Base-by-base conservation (phyloP, 2,329 filamentous ascomycete genomes). In the Calonectria multiphialidica region DNA sequence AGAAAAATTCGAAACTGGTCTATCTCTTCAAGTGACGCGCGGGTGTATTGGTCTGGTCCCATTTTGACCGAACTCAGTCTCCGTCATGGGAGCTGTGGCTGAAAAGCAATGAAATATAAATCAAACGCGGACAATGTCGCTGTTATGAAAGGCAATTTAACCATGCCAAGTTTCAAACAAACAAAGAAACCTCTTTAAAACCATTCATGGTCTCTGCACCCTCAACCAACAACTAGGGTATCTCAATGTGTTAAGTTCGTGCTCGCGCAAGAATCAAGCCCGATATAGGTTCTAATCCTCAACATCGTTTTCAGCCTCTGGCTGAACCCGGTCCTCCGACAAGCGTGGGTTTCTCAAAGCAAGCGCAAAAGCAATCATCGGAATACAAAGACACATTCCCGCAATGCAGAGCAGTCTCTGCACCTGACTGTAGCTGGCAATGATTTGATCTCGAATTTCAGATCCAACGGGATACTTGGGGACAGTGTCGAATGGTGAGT, bases 341-440 rank as follows among this genome's bases (percentile, higher is more conserved):
- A 88, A 74, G 62, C 80, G 82, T 0, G 86, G 87, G 75, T 88
- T 87, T 12, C 85, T 79, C 49, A 88, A 74, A 7, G 80, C 79
- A 44, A 85, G 72, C 0, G 87, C 86, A 71, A 88, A 86, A 0
- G 68, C 82, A 72, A 88, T 85, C 78, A 88, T 84, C 5, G 87
- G 87, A 16, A 88, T 81, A 30, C 85, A 87, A 9, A 89, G 74
- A 45, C 82, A 85, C 35, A 88, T 84, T 8, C 86, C 87, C 0
- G 85, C 84, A 47, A 87, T 83, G 70, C 82, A 85, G 0, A 89
- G 83, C 5, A 87, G 74, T 2, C 82, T 78, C 80, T 88, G 87
- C 0, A 87, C 83, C 42, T 86, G 80, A 63, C 83, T 80, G 75
- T 89, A 89, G 53, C 86, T 84, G 18, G 74, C 72, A 47, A 89